A percentile compares a stretch with the other conserved stretches of the same genome.
phyloP scores from a whole-genome alignment of 2,329 filamentous ascomycete species.

The Hypoxylon sp. region DNA sequence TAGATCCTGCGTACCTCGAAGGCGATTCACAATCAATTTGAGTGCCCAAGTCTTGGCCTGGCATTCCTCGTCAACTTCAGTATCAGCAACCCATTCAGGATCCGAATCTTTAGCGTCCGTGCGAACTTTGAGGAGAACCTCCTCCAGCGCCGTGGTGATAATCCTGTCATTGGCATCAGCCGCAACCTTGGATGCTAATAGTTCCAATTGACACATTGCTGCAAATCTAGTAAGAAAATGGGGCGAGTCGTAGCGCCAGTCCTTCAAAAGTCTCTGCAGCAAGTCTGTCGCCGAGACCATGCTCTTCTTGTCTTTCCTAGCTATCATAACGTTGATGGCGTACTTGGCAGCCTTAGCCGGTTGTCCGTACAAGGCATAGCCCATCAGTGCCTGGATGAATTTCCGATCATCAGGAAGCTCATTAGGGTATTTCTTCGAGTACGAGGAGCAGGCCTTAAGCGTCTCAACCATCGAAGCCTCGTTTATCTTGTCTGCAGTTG shows the following conservation, averaged over 20 bases:
- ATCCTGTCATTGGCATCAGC: conserved; percentile 81
- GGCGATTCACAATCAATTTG: conserved; percentile 86
- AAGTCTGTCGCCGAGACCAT: conserved; percentile 87
- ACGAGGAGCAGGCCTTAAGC: conserved; percentile 92
- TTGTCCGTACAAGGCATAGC: conserved; percentile 84
- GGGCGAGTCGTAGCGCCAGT: conserved; percentile 77
- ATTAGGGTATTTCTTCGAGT: conserved; percentile 84
- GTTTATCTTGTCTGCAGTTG: conserved; percentile 74
- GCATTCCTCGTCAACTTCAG: conserved; percentile 81
- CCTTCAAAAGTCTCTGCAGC: conserved; percentile 78
- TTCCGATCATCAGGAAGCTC: conserved; percentile 86
- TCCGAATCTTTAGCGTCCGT: conserved; percentile 68
- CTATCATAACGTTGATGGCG: conserved; percentile 89
- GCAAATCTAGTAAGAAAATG: conserved; percentile 82
- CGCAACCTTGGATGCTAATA: conserved; percentile 78
- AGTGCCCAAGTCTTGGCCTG: conserved; percentile 86
- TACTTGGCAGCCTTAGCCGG: conserved; percentile 91
- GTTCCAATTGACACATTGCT: conserved; percentile 78
- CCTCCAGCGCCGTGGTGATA: conserved; percentile 78
- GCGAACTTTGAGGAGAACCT: conserved; percentile 78
- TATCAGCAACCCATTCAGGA: conserved; percentile 75
- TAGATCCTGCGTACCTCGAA: conserved; percentile 70
- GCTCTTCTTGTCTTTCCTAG: conserved; percentile 77
- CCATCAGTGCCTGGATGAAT: conserved; percentile 82
- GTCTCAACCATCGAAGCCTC: conserved; percentile 85